These are phyloP conservation scores for Penicilliopsis zonata DNA, from an alignment of 495 filamentous ascomycete species.

Conservation along the genomic window DNA sequence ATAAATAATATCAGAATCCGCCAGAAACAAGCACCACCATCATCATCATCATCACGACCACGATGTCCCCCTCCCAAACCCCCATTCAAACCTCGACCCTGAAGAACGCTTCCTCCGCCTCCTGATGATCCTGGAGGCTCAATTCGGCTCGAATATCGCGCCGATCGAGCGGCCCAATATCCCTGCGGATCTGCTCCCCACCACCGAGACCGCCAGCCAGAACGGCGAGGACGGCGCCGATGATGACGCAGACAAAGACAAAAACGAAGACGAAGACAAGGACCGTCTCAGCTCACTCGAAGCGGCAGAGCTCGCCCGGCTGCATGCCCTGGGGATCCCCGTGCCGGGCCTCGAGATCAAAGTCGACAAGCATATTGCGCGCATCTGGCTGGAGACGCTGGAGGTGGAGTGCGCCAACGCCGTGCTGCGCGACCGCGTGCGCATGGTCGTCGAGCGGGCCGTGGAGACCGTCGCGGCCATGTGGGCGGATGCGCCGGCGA, in stretches of 20 bases:
- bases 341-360: conserved; percentile 79
- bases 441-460: conserved; percentile 79
- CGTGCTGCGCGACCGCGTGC: conserved; percentile 65
- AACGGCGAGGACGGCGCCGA: conserved; percentile 9
- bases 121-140: conserved; percentile 91
- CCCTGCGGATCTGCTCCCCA: conserved; percentile 20
- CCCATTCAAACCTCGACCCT: conserved; percentile 56
- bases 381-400: conserved; percentile 81
- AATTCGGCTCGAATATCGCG: conserved; percentile 70
- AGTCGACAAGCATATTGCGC: conserved; percentile 79
- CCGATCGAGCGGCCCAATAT: conserved; percentile 62
- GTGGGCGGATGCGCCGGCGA: conserved; percentile 32
- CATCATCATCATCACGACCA: conserved; percentile 28
- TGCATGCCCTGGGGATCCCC: conserved; percentile 72
- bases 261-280: conserved; percentile 27
- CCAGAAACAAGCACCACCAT: conserved; percentile 44
- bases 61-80: conserved; percentile 39
- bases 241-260: conserved; percentile 15
- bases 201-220: conserved; percentile 13
- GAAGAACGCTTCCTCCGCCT: conserved; percentile 69
- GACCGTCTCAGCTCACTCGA: conserved; percentile 42
- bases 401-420: conserved; percentile 75
- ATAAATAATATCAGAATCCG: conserved; percentile 30
- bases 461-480: conserved; percentile 83
- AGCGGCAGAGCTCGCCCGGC: conserved; percentile 47